Evolutionary conservation across 164 flowering plant genomes (phyloP).

Genomic region (Macadamia tetraphylla): DNA sequence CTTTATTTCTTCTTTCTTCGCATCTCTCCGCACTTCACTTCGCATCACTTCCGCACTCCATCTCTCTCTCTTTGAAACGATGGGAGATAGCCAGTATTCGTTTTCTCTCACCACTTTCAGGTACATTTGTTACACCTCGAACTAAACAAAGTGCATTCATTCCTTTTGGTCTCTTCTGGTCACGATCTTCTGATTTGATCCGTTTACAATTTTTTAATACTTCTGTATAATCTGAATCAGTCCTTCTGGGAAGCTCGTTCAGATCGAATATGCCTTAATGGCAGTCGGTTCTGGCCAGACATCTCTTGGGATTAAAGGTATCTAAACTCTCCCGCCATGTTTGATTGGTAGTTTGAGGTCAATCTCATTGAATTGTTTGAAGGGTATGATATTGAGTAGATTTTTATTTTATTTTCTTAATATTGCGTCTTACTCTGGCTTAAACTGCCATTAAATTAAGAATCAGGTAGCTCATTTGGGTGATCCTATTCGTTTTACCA

Average conservation of each 20-base stretch:
- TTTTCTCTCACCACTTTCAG: slow-evolving; percentile 42
- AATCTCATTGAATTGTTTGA: too few species aligned
- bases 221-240: slow-evolving; percentile 24
- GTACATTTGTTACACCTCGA: slow-evolving; percentile 2
- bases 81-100: slow-evolving; percentile 41
- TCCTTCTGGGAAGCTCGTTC: slow-evolving; percentile 98
- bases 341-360: not conserved
- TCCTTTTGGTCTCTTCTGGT: not conserved
- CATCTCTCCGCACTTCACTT: too few species aligned
- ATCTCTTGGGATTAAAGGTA: slow-evolving; percentile 94
- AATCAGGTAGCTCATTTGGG: too few species aligned
- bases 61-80: not conserved
- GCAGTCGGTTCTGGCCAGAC: slow-evolving; percentile 99
- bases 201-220: not conserved
- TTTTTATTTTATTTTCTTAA: too few species aligned
- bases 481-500: too few species aligned
- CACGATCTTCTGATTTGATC: not conserved
- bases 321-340: not conserved
- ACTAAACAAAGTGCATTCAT: too few species aligned
- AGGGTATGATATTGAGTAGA: too few species aligned
- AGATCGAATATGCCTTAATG: slow-evolving; percentile 92
- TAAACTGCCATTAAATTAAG: too few species aligned
- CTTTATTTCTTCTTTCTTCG: too few species aligned
- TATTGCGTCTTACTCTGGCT: too few species aligned
- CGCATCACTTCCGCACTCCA: not conserved